Percentiles rank a stretch among this genome's conserved stretches.
Evolutionary conservation across 768 basidiomycete genomes (phyloP).

Genomic region (Pleurotus giganteus): DNA sequence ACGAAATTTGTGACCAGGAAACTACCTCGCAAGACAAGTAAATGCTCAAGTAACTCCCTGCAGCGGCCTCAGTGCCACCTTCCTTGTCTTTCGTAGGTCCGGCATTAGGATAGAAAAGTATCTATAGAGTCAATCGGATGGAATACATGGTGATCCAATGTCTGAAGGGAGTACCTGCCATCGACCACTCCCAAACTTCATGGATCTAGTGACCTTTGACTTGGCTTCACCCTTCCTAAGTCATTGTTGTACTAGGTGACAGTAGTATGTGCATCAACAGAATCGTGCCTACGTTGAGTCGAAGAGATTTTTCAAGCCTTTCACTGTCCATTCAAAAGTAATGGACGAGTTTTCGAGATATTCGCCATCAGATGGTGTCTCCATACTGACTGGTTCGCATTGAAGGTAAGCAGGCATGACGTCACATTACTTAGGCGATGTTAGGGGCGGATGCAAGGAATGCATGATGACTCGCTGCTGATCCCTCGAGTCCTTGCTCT

Average conservation of each 20-base stretch:
- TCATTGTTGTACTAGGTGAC: background rate
- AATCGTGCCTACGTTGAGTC: conserved; percentile 47
- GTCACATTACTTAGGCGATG: too few species aligned
- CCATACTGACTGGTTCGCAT: background rate
- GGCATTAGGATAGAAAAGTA: conserved; percentile 83
- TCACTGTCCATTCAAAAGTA: conserved; percentile 78
- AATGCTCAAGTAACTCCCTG: conserved; percentile 56
- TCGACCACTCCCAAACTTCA: conserved; percentile 70
- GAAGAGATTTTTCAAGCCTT: conserved; percentile 68
- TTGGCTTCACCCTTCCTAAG: conserved; percentile 68
- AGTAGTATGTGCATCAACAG: background rate
- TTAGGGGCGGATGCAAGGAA: too few species aligned
- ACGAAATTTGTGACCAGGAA: background rate
- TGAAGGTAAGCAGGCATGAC: too few species aligned
- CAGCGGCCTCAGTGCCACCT: conserved; percentile 37
- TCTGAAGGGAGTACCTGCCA: conserved; percentile 58
- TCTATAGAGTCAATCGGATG: conserved; percentile 34
- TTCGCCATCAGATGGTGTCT: conserved; percentile 15
- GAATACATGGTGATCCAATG: conserved; percentile 10
- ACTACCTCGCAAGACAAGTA: conserved; percentile 80
- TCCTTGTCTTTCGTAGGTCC: conserved; percentile 51
- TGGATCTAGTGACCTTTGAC: conserved; percentile 75
- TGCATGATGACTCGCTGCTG: too few species aligned
- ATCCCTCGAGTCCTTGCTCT: too few species aligned
- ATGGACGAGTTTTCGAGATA: conserved; percentile 53